A percentile compares a stretch with the other conserved stretches of the same genome.
These are phyloP conservation scores for Gautieria morchelliformis DNA, from an alignment of 768 basidiomycete genomes.

Conservation along the genomic window DNA sequence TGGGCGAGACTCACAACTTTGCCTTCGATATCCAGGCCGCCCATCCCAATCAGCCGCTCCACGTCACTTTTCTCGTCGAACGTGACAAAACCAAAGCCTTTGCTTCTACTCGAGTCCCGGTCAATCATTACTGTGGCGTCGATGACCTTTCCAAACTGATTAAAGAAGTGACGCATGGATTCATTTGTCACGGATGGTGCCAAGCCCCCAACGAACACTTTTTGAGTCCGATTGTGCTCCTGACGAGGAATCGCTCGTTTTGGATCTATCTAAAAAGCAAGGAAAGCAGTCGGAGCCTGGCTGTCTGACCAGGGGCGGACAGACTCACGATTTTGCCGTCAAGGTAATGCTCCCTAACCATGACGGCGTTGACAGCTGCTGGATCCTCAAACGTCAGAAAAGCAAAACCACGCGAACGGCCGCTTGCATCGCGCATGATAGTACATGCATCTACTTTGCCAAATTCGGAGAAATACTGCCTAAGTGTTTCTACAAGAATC, in stretches of 20 bases:
- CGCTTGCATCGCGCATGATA: conserved; percentile 95
- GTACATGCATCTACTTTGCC: conserved; percentile 96
- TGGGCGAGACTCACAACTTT: conserved; percentile 60
- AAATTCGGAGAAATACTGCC: conserved; percentile 90
- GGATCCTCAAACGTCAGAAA: conserved; percentile 95
- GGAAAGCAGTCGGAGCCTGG: background rate
- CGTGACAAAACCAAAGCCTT: conserved; percentile 97
- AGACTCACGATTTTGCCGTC: conserved; percentile 92
- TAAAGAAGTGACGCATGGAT: conserved; percentile 87
- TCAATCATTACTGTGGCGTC: conserved; percentile 99
- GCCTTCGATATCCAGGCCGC: conserved; percentile 87
- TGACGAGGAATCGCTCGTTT: conserved; percentile 96
- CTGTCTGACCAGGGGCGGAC: background rate
- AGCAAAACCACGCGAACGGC: conserved; percentile 93
- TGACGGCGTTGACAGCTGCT: conserved; percentile 87
- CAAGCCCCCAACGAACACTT: conserved; percentile 93
- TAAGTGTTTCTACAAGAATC: conserved; percentile 51
- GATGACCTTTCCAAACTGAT: conserved; percentile 89
- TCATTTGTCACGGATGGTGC: conserved; percentile 89
- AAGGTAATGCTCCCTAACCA: conserved; percentile 89
- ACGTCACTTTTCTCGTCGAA: conserved; percentile 84
- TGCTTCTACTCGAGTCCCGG: conserved; percentile 85
- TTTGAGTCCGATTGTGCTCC: conserved; percentile 88
- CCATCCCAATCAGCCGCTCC: conserved; percentile 78
- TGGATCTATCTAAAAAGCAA: conserved; percentile 79